Percentiles rank a stretch among this genome's conserved stretches.
phyloP scores from a whole-genome alignment of 352 stramenopile species.

The Phytophthora hibernalis region DNA sequence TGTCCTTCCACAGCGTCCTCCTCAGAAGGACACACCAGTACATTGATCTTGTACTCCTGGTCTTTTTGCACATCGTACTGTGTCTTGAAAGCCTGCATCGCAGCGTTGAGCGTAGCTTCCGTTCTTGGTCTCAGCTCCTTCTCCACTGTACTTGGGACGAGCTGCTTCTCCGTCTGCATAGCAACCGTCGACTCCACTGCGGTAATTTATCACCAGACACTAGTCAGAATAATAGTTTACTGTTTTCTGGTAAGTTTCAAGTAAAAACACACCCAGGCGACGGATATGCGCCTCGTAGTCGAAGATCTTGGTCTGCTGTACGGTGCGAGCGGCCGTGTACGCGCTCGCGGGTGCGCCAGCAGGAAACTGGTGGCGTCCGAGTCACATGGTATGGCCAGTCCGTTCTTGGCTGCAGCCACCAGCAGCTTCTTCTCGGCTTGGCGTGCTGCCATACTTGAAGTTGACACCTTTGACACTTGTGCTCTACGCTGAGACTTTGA shows the following conservation, averaged over 20 bases:
- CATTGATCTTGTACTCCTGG: conserved; percentile 88
- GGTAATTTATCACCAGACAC: background rate
- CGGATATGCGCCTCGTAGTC: conserved; percentile 82
- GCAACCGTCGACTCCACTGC: conserved; percentile 78
- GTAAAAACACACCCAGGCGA: conserved; percentile 60
- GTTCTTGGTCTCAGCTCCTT: conserved; percentile 59
- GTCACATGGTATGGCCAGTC: conserved; percentile 65
- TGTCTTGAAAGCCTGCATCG: conserved; percentile 67
- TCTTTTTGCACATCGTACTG: conserved; percentile 47
- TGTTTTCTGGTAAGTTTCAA: background rate
- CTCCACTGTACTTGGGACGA: conserved; percentile 43
- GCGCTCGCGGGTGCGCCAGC: conserved; percentile 64
- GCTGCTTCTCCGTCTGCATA: conserved; percentile 51
- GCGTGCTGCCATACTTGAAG: conserved; percentile 13
- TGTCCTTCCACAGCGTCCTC: conserved; percentile 17
- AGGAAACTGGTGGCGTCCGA: conserved; percentile 72
- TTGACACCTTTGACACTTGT: background rate
- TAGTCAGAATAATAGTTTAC: conserved; percentile 9
- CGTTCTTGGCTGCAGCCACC: conserved; percentile 79
- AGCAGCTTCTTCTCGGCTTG: conserved; percentile 42
- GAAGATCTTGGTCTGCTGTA: conserved; percentile 79
- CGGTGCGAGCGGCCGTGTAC: conserved; percentile 78
- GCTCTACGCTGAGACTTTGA: no score
- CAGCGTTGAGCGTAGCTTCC: conserved; percentile 68
- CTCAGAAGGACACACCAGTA: conserved; percentile 64